Conservation (phyloP, 495 filamentous ascomycete species). For the Hypoxylon rickii region DNA sequence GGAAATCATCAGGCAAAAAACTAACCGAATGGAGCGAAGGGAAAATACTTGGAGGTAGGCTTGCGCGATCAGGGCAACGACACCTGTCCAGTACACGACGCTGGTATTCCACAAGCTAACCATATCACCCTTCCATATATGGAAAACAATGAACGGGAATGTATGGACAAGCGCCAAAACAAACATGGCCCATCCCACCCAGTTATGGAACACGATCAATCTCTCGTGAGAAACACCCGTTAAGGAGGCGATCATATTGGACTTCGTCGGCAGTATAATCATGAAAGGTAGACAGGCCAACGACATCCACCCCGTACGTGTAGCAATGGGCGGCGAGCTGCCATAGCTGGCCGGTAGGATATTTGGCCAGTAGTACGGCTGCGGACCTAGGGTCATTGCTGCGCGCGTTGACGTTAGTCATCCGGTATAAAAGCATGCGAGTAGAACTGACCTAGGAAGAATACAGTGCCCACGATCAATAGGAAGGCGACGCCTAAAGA, state of each 20-base stretch:
- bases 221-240: constrained; percentile 62
- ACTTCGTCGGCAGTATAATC: constrained; percentile 42
- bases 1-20: neutral
- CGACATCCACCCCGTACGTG: constrained; percentile 58
- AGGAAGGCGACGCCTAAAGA: constrained; percentile 51
- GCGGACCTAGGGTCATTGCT: constrained; percentile 55
- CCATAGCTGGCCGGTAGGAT: constrained; percentile 49
- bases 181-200: constrained; percentile 59
- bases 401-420: constrained; percentile 7
- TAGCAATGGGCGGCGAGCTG: constrained; percentile 55
- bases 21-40: constrained; percentile 53
- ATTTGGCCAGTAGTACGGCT: constrained; percentile 64
- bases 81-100: constrained; percentile 60
- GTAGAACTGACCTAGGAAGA: constrained; percentile 49
- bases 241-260: constrained; percentile 54
- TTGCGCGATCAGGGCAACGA: constrained; percentile 59
- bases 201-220: constrained; percentile 59
- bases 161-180: constrained; percentile 59
- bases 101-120: constrained; percentile 49
- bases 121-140: constrained; percentile 56
- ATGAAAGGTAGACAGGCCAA: constrained; percentile 57
- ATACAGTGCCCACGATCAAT: constrained; percentile 46
- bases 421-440: neutral
- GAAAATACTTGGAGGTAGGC: constrained; percentile 60
- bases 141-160: constrained; percentile 61